Evolutionary conservation across 1,139 yeast genomes (phyloP).

Genomic region (Geotrichum candidum): DNA sequence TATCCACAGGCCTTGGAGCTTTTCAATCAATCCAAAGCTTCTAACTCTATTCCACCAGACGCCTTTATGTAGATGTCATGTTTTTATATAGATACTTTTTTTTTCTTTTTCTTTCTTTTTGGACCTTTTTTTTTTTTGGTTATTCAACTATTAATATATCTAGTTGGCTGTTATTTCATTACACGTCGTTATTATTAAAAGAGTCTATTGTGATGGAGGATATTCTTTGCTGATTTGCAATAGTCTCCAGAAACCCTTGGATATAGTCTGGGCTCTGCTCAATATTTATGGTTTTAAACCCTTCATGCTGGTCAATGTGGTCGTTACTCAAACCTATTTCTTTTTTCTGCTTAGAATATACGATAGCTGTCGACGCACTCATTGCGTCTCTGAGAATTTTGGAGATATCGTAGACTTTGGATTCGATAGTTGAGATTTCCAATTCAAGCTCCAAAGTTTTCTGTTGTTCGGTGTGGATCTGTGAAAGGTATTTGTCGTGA

Average conservation of each 20-base stretch:
- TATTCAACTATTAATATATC: neutral
- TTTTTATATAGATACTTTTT: neutral
- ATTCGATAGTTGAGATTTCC: conserved; percentile 25
- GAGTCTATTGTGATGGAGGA: neutral
- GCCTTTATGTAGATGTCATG: conserved; percentile 38
- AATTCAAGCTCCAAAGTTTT: conserved; percentile 22
- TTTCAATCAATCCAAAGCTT: conserved; percentile 56
- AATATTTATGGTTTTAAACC: neutral
- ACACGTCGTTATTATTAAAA: neutral
- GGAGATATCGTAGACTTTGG: conserved; percentile 22
- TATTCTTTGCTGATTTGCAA: neutral
- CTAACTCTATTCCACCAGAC: conserved; percentile 50
- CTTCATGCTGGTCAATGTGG: neutral
- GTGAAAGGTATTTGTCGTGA: conserved; percentile 24
- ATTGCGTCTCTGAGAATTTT: conserved; percentile 21
- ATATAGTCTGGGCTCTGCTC: conserved; percentile 17
- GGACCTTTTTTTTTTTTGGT: neutral
- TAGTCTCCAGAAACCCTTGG: conserved; percentile 13
- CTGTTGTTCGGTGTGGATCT: conserved; percentile 26
- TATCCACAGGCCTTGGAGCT: conserved; percentile 62
- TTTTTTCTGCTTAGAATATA: neutral
- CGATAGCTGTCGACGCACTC: conserved; percentile 4
- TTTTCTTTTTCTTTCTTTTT: neutral
- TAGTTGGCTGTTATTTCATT: neutral
- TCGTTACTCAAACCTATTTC: neutral